These are phyloP conservation scores for Cyathus striatus DNA, from an alignment of 768 basidiomycete species.

Conservation along the genomic window DNA sequence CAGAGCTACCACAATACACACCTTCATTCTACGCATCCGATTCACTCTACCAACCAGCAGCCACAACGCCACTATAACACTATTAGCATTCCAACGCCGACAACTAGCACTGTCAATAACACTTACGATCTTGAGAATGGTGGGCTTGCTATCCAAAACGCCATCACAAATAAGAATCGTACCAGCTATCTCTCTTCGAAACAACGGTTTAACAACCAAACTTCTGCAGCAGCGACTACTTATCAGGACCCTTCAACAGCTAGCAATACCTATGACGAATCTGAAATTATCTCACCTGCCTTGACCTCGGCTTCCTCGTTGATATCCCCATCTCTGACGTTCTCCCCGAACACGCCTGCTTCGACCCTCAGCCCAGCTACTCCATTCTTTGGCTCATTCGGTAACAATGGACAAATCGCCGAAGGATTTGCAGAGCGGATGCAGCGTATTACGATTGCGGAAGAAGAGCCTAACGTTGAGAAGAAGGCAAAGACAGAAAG, in stretches of 20 bases:
- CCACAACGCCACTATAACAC: slow-evolving; percentile 38
- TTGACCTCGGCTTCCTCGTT: slow-evolving; percentile 47
- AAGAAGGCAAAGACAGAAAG: not conserved
- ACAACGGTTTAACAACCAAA: slow-evolving; percentile 15
- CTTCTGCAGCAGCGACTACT: slow-evolving; percentile 11
- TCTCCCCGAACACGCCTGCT: slow-evolving; percentile 52
- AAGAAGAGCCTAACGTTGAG: not conserved
- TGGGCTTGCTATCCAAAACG: not conserved
- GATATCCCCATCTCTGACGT: slow-evolving; percentile 65
- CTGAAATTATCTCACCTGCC: slow-evolving; percentile 14
- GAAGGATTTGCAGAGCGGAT: not conserved
- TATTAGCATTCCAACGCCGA: slow-evolving; percentile 41
- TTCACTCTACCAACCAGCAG: slow-evolving; percentile 22
- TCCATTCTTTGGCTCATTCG: slow-evolving; percentile 64
- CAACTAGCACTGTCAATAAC: slow-evolving; percentile 16
- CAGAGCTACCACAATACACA: slow-evolving; percentile 27
- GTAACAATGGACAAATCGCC: slow-evolving; percentile 14
- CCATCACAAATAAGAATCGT: slow-evolving; percentile 12
- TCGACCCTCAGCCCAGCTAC: slow-evolving; percentile 68
- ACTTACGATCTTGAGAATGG: slow-evolving; percentile 4
- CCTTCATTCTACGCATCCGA: slow-evolving; percentile 39
- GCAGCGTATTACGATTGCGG: not conserved
- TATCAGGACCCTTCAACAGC: slow-evolving; percentile 3
- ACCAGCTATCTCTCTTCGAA: slow-evolving; percentile 13
- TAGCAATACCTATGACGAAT: slow-evolving; percentile 12